Base-by-base conservation (phyloP, 2,329 filamentous ascomycete species). In the Cladorrhinum sp. region DNA sequence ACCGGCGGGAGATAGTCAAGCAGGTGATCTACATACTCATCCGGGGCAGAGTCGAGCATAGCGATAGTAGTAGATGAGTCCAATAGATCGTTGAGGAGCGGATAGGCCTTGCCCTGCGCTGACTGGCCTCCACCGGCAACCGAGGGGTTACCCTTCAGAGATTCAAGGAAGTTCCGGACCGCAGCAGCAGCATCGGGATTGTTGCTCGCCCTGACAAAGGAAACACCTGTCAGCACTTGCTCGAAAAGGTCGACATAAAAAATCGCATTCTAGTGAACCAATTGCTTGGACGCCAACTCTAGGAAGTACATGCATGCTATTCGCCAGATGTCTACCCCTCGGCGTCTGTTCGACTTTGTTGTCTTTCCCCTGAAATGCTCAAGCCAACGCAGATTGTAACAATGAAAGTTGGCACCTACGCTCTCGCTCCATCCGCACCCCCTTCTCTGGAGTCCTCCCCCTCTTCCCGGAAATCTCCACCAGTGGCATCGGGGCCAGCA, bases 381-480 rank as follows among this genome's bases (percentile, higher is more conserved):
- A 64, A 59, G 41, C 32, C 59, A 52, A 36, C 60, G 25, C 50
- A 32, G 55, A 55, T 55, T 24, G 60, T 66, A 58, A 67, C 70
- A 56, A 71, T 68, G 68, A 69, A 64, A 64, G 67, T 69, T 66
- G 67, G 77, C 74, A 99, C 96, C 93, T 98, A 99, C 95, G 93
- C 95, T 97, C 95, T 87, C 79, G 91, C 96, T 72, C 96, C 95
- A 78, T 98, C 95, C 69, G 92, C 92, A 73, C 96, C 95, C 62
- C 93, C 95, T 77, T 96, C 92, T 78, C 96, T 85, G 66, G 93
- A 86, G 68, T 86, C 87, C 75, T 92, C 87, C 61, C 95, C 95
- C 76, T 98, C 95, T 75, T 96, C 88, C 76, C 93, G 86, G 68
- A 96, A 79, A 73, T 99, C 93, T 65, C 93, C 93, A 59, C 93